These are phyloP conservation scores for Streptanthus diversifolius DNA, from an alignment of 345 rosid genomes.

Conservation along the genomic window DNA sequence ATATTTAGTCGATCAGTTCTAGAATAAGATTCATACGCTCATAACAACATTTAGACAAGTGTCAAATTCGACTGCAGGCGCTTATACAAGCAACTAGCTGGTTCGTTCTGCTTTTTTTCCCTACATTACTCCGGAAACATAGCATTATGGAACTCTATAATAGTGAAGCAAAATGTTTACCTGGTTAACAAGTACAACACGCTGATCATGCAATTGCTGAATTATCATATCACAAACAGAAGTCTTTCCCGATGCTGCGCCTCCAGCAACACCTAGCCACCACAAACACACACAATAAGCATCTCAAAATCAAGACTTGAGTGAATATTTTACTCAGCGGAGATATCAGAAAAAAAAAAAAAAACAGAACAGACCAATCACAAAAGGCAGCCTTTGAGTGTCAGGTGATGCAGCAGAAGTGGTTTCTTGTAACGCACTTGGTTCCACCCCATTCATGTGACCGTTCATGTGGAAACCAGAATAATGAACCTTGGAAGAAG, in stretches of 20 bases:
- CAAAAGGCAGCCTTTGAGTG: conserved; percentile 69
- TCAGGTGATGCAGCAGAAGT: conserved; percentile 42
- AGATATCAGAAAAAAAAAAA: background rate
- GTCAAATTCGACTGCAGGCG: background rate
- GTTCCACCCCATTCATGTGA: conserved; percentile 54
- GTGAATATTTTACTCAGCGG: background rate
- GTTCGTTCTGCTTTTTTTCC: background rate
- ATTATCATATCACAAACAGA: conserved; percentile 95
- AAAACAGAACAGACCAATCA: conserved; percentile 55
- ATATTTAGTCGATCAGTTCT: background rate
- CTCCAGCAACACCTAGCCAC: conserved; percentile 82
- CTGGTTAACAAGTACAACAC: conserved; percentile 94
- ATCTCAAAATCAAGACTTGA: background rate
- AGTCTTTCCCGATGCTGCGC: conserved; percentile 96
- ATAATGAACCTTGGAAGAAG: conserved; percentile 75
- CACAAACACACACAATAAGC: background rate
- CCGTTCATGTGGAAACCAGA: conserved; percentile 56
- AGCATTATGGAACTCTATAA: background rate
- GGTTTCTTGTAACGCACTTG: conserved; percentile 41
- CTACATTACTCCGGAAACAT: background rate
- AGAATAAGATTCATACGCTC: background rate
- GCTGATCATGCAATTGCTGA: conserved; percentile 96
- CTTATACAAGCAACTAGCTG: background rate
- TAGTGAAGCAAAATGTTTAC: conserved; percentile 29
- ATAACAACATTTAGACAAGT: background rate